phyloP scores from a whole-genome alignment of 1,284 basidiomycete species.

The Boletus mariae region DNA sequence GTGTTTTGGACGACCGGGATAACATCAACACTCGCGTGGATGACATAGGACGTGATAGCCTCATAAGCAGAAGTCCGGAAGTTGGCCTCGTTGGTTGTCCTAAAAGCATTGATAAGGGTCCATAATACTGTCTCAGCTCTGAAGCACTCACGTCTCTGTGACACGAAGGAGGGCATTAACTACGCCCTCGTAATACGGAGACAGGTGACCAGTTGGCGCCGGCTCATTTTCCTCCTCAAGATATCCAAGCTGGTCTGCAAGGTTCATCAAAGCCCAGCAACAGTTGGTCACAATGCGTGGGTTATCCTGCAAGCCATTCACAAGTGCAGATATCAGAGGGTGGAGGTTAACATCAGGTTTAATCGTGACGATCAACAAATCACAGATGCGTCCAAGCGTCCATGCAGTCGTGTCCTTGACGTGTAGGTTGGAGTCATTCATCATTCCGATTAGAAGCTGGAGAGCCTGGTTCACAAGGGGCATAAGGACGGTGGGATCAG shows the following conservation, averaged over 20 bases:
- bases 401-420: slow-evolving; percentile 98
- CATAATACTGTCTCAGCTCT: background rate
- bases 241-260: slow-evolving; percentile 80
- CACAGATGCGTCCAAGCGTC: slow-evolving; percentile 96
- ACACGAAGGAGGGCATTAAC: slow-evolving; percentile 78
- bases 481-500: slow-evolving; percentile 81
- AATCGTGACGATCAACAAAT: slow-evolving; percentile 84
- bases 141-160: slow-evolving; percentile 70
- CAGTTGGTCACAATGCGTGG: slow-evolving; percentile 91
- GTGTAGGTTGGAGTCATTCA: slow-evolving; percentile 80
- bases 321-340: slow-evolving; percentile 80
- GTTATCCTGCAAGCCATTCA: slow-evolving; percentile 78
- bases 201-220: slow-evolving; percentile 60
- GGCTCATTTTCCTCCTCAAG: slow-evolving; percentile 55
- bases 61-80: slow-evolving; percentile 96
- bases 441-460: slow-evolving; percentile 93
- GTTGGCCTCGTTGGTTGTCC: slow-evolving; percentile 86
- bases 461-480: slow-evolving; percentile 94
- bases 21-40: slow-evolving; percentile 79
- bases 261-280: slow-evolving; percentile 96
- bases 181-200: slow-evolving; percentile 87
- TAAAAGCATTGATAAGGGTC: slow-evolving; percentile 33
- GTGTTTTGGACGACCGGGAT: slow-evolving; percentile 84
- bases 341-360: slow-evolving; percentile 89
- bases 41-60: slow-evolving; percentile 85